These are phyloP conservation scores for Neodidymelliopsis sp. DNA, from an alignment of 2,329 filamentous ascomycete genomes.

Conservation along the genomic window DNA sequence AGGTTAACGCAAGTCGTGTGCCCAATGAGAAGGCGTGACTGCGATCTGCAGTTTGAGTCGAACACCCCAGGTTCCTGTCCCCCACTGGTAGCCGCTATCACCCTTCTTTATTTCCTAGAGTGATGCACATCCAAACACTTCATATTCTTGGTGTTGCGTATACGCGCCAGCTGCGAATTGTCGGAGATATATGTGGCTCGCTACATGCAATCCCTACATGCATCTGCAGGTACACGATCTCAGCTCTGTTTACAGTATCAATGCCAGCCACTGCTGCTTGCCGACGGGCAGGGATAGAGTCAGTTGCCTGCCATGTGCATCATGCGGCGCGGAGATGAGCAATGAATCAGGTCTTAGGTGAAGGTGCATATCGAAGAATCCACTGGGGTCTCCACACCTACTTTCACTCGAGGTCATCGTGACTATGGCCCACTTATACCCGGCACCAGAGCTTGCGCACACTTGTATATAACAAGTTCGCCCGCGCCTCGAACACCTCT, in stretches of 20 bases:
- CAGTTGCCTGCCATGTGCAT: constrained; percentile 9
- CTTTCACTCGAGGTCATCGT: constrained; percentile 12
- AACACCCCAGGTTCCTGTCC: constrained; percentile 6
- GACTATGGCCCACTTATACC: constrained; percentile 15
- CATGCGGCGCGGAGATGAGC: constrained; percentile 11
- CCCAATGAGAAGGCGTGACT: constrained; percentile 13
- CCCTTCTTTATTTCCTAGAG: constrained; percentile 3
- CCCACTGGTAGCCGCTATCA: constrained; percentile 1
- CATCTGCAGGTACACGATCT: constrained; percentile 16
- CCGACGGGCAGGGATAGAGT: constrained; percentile 4
- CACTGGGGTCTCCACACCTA: constrained; percentile 1
- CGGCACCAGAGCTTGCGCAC: constrained; percentile 6
- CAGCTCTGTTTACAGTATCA: not conserved
- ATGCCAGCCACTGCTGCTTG: constrained; percentile 6
- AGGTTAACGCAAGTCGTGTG: constrained; percentile 4
- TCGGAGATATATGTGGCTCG: constrained; percentile 1
- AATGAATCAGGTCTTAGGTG: constrained; percentile 10
- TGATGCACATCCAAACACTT: constrained; percentile 10
- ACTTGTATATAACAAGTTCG: constrained; percentile 12
- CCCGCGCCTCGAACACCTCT: not conserved
- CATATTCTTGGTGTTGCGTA: not conserved
- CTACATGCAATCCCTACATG: constrained; percentile 6
- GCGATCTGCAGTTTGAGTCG: not conserved
- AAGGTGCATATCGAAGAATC: constrained; percentile 4
- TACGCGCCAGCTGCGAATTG: constrained; percentile 9